Percentiles rank a stretch among this genome's conserved stretches.
These are phyloP conservation scores for Phytophthora pluvialis DNA, from an alignment of 352 stramenopile genomes.

Conservation along the genomic window DNA sequence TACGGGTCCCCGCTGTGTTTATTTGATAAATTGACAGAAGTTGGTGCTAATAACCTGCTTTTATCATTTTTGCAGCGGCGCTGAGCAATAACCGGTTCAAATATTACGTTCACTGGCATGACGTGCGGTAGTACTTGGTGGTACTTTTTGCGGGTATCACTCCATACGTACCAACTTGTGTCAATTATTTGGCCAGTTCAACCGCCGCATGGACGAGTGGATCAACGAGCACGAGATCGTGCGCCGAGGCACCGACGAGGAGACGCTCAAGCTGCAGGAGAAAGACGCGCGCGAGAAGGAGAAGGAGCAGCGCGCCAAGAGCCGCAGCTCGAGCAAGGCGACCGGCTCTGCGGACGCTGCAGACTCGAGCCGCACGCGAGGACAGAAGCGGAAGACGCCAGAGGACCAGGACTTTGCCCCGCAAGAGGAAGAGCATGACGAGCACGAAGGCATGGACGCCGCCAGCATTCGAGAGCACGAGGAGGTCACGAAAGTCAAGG, in stretches of 20 bases:
- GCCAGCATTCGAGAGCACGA: constrained; percentile 97
- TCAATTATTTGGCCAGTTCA: constrained; percentile 55
- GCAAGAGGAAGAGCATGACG: constrained; percentile 93
- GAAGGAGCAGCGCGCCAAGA: constrained; percentile 63
- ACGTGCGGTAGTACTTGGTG: constrained; percentile 40
- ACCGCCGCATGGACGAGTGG: constrained; percentile 90
- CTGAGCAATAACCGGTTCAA: constrained; percentile 74
- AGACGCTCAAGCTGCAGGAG: constrained; percentile 74
- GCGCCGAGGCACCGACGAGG: constrained; percentile 73
- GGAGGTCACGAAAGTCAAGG: constrained; percentile 97
- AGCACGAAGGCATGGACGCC: constrained; percentile 98
- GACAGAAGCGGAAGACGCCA: constrained; percentile 78
- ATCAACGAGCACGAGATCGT: constrained; percentile 87
- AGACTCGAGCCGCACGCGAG: constrained; percentile 49
- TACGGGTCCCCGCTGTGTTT: constrained; percentile 31
- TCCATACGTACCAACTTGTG: constrained; percentile 10
- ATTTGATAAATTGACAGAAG: constrained; percentile 10
- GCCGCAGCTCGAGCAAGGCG: constrained; percentile 39
- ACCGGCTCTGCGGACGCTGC: constrained; percentile 6
- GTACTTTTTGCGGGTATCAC: neutral
- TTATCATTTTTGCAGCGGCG: constrained; percentile 38
- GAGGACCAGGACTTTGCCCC: constrained; percentile 83
- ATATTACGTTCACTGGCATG: constrained; percentile 89
- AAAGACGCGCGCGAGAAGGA: constrained; percentile 82
- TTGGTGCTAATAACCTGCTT: constrained; percentile 19